Conservation (phyloP, 495 filamentous ascomycete genomes). For the Talaromyces nanjingensis region DNA sequence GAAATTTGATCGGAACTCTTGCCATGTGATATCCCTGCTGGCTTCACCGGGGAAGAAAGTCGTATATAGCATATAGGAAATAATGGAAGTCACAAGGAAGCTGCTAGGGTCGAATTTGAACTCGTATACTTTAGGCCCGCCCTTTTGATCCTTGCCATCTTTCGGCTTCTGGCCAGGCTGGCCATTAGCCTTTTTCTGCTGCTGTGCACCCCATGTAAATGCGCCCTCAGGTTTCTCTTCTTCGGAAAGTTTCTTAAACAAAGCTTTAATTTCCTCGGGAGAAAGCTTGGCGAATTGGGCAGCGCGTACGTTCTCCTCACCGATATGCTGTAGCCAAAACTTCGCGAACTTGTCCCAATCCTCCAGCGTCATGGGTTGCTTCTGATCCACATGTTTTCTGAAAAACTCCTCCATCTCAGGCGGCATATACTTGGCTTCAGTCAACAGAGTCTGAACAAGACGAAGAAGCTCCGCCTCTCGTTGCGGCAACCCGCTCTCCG, state of each 20-base stretch:
- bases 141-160: conserved; percentile 20
- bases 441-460: conserved; percentile 24
- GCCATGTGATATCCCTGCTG: conserved; percentile 86
- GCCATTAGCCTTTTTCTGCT: conserved; percentile 19
- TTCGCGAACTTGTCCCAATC: conserved; percentile 30
- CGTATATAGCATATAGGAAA: conserved; percentile 56
- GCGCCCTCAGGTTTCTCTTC: conserved; percentile 21
- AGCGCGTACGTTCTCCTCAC: conserved; percentile 29
- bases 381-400: conserved; percentile 21
- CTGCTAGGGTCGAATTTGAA: conserved; percentile 51
- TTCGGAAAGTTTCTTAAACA: conserved; percentile 15
- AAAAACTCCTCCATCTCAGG: conserved; percentile 27
- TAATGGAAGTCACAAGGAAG: conserved; percentile 47
- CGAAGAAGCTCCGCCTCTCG: conserved; percentile 12
- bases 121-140: conserved; percentile 26
- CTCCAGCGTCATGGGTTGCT: conserved; percentile 28
- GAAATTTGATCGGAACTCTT: conserved; percentile 88
- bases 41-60: conserved; percentile 58
- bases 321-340: conserved; percentile 29
- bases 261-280: conserved; percentile 27
- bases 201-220: conserved; percentile 17
- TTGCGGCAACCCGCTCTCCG: background rate
- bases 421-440: conserved; percentile 24
- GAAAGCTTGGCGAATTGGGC: conserved; percentile 44
- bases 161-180: conserved; percentile 22